Evolutionary conservation across 2,329 filamentous ascomycete species (phyloP).

Genomic region (Cladophialophora carrionii): DNA sequence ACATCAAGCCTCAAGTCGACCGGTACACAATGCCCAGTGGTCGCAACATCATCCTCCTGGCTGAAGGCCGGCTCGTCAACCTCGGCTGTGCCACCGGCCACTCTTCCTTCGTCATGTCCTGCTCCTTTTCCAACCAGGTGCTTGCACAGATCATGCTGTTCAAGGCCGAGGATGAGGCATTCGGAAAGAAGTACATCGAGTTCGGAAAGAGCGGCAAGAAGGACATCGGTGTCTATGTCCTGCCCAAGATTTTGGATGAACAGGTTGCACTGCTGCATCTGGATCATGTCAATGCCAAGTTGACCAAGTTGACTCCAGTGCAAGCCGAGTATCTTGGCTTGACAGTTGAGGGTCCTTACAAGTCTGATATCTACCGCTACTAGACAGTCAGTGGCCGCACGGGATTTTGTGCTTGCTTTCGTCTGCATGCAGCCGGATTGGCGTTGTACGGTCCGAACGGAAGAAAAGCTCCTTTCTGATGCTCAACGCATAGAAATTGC

Average conservation of each 20-base stretch:
- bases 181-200: conserved; percentile 92
- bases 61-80: conserved; percentile 98
- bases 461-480: conserved; percentile 30
- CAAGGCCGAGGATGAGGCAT: conserved; percentile 87
- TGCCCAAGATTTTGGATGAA: conserved; percentile 99
- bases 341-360: conserved; percentile 85
- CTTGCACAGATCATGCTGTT: conserved; percentile 98
- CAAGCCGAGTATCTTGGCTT: conserved; percentile 97
- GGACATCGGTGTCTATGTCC: conserved; percentile 87
- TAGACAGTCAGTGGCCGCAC: conserved; percentile 19
- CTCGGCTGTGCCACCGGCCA: conserved; percentile 98
- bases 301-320: conserved; percentile 78
- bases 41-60: conserved; percentile 96
- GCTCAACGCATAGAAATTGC: conserved; percentile 39
- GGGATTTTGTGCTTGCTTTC: conserved; percentile 13
- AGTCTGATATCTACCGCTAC: conserved; percentile 79
- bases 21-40: conserved; percentile 92
- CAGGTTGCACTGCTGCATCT: conserved; percentile 95
- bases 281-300: conserved; percentile 89
- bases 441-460: conserved; percentile 21
- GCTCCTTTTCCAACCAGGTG: conserved; percentile 99
- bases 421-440: conserved; percentile 20
- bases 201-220: conserved; percentile 93
- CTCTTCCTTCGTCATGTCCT: conserved; percentile 99
- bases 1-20: conserved; percentile 99